Base-by-base conservation (phyloP, 2,329 filamentous ascomycete genomes). In the Tolypocladium tundrense region DNA sequence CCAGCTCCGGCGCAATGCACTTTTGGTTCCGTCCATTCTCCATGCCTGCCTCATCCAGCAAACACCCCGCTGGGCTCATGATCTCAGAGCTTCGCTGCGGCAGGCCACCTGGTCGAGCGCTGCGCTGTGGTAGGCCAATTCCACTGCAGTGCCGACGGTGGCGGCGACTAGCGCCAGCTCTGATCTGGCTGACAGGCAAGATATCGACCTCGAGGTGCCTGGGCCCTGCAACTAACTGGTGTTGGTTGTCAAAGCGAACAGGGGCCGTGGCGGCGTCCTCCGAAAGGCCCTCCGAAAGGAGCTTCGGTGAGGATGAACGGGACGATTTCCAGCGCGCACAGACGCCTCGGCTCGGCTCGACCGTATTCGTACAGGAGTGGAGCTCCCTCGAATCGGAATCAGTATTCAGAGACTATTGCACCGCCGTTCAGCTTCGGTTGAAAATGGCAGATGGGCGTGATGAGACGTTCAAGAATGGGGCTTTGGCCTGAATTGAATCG, bases 91-190 rank as follows among this genome's bases (percentile, higher is more conserved):
- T 52, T 52, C 31, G 14, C 4, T 10, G 41, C 21, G 21, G 19
- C 53, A 33, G 53, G n/a, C 42, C 61, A 62, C 59, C 59, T 62
- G 61, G 52, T 54, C n/a, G 24, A 54, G 57, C 31, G 48, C 56
- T 13, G 55, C 50, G 54, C 56, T 56, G 54, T 62, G 61, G 61
- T 62, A 61, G 59, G 61, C 58, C 58, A 57, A 59, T 37, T 43
- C 31, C 7, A 9, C 48, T 7, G 31, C 48, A 21, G 11, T 21
- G 48, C 31, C 48, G 48, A 16, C 19, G 31, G 48, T 35, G 48
- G 48, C 48, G 48, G 10, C 48, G 31, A 31, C 48, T 52, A 52
- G 48, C 48, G 48, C 19, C 2, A 8, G 48, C 24, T 19, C 48
- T 13, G 31, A 37, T 52, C 48, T n/a, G 27, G 48, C 27, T 35